phyloP scores from a whole-genome alignment of 176 grass and related monocot species.

The Echinochloa phyllopogon region DNA sequence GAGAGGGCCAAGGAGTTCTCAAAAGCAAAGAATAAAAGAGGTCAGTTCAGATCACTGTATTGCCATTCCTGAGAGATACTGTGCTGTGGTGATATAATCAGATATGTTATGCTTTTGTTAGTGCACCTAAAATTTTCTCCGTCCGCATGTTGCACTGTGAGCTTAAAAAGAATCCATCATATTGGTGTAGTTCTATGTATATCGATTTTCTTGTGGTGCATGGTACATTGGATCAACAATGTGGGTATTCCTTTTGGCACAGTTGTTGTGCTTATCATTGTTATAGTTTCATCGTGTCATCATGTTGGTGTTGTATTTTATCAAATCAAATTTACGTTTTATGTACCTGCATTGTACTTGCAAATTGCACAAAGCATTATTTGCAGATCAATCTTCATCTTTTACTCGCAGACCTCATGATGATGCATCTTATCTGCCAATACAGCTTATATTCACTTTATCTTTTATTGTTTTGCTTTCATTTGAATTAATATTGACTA shows the following conservation, averaged over 20 bases:
- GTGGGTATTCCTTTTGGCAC: not conserved
- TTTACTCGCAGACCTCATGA: not conserved
- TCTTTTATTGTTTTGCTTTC: not conserved
- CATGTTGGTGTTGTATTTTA: not conserved
- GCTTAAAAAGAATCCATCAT: not conserved
- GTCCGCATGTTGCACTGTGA: not conserved
- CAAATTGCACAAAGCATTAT: not conserved
- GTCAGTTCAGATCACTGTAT: constrained; percentile 13
- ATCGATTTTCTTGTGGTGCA: not conserved
- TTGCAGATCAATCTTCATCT: not conserved
- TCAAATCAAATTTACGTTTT: not conserved
- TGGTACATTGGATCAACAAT: not conserved
- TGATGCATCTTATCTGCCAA: not conserved
- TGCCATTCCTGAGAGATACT: not conserved
- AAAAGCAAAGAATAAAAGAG: constrained; percentile 82
- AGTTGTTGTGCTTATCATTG: not conserved
- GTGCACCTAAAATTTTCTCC: not conserved
- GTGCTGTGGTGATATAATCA: not conserved
- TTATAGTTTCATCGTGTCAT: not conserved
- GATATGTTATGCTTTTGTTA: not conserved
- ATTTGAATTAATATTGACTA: not conserved
- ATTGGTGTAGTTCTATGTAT: not conserved
- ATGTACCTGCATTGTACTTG: not conserved
- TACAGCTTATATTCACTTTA: not conserved
- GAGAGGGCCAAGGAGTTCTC: constrained; percentile 81